Evolutionary conservation across 2,329 filamentous ascomycete species (phyloP), one percentile per base, ranked within the genome.

Genomic region (Fusarium continuum): DNA sequence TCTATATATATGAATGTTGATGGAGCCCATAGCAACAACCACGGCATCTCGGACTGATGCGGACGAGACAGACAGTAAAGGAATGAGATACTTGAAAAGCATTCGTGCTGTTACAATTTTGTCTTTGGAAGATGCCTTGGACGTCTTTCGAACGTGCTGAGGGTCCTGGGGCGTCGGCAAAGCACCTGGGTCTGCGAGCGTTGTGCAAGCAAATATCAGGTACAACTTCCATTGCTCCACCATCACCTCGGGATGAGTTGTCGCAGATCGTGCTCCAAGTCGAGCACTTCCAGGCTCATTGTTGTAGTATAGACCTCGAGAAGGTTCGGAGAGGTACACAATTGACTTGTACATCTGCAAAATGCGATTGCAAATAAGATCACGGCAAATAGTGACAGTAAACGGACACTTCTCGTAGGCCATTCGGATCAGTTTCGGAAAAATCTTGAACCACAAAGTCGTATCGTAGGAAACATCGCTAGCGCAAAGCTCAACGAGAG

Each of bases 141-240:
- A 97, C 4, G 85, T 86, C 74, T 96, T 97, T 36, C 94, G 86
- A 5, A 87, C 84, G 75, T 98, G 94, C 64, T 96, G 90, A 3
- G 80, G 80, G 25, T 88, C 81, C 51, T 88, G 85, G 4, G 76
- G 65, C 1, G 73, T 64, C 16, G 72, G 73, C 19, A 83, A 82
- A 52, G 82, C 87, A 9, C 92, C 92, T 9, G 92, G 86, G 66
- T 95, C 95, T 31, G 91, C 93, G 53, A 99, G 82, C 0, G 95
- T 98, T 9, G 94, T 97, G 77, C 96, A 99, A 9, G 94, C 95
- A 78, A 99, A 97, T 51, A 97, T 93, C 22, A 99, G 83, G 74
- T 98, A 98, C 3, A 98, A 81, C 76, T 97, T 98, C 94, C 94
- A 99, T 74, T 99, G 95, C 76, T 98, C 96, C 55, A 99, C 88